Base-by-base conservation (phyloP, 768 basidiomycete genomes). In the Leccinum fibrillosum region DNA sequence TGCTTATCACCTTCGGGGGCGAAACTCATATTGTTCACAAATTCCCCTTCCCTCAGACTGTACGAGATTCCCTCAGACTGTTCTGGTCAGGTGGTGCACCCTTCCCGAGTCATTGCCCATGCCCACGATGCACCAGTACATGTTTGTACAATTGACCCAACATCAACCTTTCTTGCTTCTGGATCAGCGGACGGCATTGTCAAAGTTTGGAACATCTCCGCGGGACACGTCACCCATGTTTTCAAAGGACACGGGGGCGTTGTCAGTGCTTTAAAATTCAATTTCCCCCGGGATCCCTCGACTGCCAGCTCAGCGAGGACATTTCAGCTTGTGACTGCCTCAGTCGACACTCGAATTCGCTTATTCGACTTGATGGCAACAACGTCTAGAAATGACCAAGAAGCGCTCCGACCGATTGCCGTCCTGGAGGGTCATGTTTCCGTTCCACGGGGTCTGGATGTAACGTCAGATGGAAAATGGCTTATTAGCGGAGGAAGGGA, bases 171-270 rank as follows among this genome's bases (percentile, higher is more conserved):
- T 63, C 82, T 98, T 62, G 97, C 97, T 7, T 96, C 95, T 17
- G 97, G 97, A 1, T 90, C 96, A 11, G 93, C 96, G 7, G 97
- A 99, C 63, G 96, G 97, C 23, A 82, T 92, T 32, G 97, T 98
- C 48, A 98, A 98, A 77, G 92, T 99, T 10, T 98, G 94, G 94
- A 89, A 97, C 70, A 86, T 94, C 49, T 74, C 80, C 4, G 86
- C 86, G 25, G 95, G 94, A 34, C 94, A 88, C 69, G 84, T 91
- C 32, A 99, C 97, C 0, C 97, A 99, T 72, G 81, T 94, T 12
- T 94, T 96, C 80, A 90, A 90, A 67, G 96, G 95, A 2, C 97
- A 98, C 69, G 97, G 95, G 5, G 97, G 97, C n/a, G 92, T 97
- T 59, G 88, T 99, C 70, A 92, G 90, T 63, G 94, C 96, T 15